phyloP scores from a whole-genome alignment of 202 grass and related monocot genomes.

The Alloteropsis angusta region DNA sequence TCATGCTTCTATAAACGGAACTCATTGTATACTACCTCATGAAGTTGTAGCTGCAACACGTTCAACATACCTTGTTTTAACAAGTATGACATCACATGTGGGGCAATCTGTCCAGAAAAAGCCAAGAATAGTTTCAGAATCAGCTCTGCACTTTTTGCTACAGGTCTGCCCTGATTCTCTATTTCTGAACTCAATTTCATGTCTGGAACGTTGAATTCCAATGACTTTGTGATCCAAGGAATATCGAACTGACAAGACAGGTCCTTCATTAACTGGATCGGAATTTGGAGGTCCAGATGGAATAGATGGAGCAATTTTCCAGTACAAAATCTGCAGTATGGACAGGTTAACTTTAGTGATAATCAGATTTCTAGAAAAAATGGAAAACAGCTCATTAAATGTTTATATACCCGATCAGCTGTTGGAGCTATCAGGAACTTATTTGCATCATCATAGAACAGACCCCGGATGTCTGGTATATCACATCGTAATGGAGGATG shows the following conservation, averaged over 20 bases:
- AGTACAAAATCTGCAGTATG: slow-evolving; percentile 76
- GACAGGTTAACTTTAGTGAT: slow-evolving; percentile 7
- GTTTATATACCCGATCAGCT: slow-evolving; percentile 57
- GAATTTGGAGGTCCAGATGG: slow-evolving; percentile 74
- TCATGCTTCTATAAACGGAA: background rate
- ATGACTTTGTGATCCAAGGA: slow-evolving; percentile 80
- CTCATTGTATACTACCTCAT: background rate
- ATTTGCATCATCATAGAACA: slow-evolving; percentile 89
- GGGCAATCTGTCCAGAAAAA: slow-evolving; percentile 98
- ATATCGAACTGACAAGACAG: slow-evolving; percentile 83
- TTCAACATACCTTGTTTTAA: slow-evolving; percentile 84
- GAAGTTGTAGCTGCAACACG: background rate
- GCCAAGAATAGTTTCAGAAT: slow-evolving; percentile 89
- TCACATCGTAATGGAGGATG: slow-evolving; percentile 82
- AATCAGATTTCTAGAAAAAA: background rate
- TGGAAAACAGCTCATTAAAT: background rate
- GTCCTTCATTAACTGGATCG: slow-evolving; percentile 74
- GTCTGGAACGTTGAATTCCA: slow-evolving; percentile 76
- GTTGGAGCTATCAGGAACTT: slow-evolving; percentile 87
- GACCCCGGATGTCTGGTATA: slow-evolving; percentile 64
- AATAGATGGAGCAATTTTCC: slow-evolving; percentile 58
- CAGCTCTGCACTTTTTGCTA: slow-evolving; percentile 60
- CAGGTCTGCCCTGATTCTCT: slow-evolving; percentile 69
- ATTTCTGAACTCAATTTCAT: slow-evolving; percentile 81
- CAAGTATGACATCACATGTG: slow-evolving; percentile 77